Evolutionary conservation across 352 stramenopile genomes (phyloP), one percentile per base, ranked within the genome.

Genomic region (Phytophthora pisi): DNA sequence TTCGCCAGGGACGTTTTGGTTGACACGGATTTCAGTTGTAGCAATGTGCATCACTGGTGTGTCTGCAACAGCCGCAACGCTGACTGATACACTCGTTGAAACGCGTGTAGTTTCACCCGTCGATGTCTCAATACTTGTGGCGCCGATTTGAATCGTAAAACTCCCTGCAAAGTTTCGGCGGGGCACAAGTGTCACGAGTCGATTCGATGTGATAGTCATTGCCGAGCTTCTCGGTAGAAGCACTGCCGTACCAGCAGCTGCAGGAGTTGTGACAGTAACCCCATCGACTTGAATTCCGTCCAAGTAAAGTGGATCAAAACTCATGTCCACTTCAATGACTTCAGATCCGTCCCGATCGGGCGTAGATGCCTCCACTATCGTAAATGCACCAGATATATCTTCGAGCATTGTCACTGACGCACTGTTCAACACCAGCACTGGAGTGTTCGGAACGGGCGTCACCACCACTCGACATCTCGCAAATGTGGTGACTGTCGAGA

Each of bases 331-430:
- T 51, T 90, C 78, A 26, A 90, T 77, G 4, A 73, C 62, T 56
- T 88, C 79, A 0, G 81, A 90, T 15, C 77, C 79, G 45, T 86
- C 81, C 8, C 23, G 34, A 23, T 90, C 81, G 0, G 81, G 64
- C 1, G 81, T 85, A 0, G 64, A 68, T 0, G 72, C 81, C 9
- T 78, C 69, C 4, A 78, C 13, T 6, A 90, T 77, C 26, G 38
- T 64, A 30, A 90, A 74, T 7, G 54, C 54, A 5, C 20, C 68
- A n/a, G 34, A n/a, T 0, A 68, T 58, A 24, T 90, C 79, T 50
- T 88, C 81, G 1, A 62, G 24, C 6, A 53, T 77, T 4, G 63
- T 57, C 42, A 88, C 16, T 6, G 57, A 15, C 2, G 75, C 58
- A 5, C 57, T 59, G 23, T 73, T 85, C 9, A 90, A 36, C 15